phyloP scores from a whole-genome alignment of 208 protist genomes.

The Zelonia costaricensis region DNA sequence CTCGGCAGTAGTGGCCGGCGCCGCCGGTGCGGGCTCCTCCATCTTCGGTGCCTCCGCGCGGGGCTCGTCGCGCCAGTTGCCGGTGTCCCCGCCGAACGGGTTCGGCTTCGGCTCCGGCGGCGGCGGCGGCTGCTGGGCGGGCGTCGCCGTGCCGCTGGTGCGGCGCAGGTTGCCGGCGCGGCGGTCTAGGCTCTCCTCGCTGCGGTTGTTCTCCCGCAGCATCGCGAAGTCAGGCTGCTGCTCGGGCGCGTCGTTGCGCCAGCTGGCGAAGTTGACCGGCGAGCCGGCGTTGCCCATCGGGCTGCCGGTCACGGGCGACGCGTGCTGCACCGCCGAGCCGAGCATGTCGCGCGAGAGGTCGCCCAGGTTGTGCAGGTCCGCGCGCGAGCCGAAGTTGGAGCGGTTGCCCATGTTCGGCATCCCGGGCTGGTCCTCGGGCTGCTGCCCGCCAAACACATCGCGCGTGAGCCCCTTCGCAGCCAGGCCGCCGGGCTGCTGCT shows the following conservation, averaged over 20 bases:
- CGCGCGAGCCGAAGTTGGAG: conserved; percentile 57
- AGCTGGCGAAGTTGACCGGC: conserved; percentile 50
- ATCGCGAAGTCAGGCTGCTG: conserved; percentile 48
- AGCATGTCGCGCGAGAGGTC: conserved; percentile 77
- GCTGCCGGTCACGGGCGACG: conserved; percentile 28
- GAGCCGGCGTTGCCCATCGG: conserved; percentile 25
- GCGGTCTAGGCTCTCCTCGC: conserved; percentile 24
- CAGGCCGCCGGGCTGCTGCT: conserved; percentile 34
- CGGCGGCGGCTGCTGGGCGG: conserved; percentile 11
- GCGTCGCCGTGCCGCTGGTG: conserved; percentile 13
- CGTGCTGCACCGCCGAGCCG: conserved; percentile 52
- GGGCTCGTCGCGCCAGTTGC: conserved; percentile 75
- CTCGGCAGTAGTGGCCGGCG: too few relatives aligned
- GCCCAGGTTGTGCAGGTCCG: conserved; percentile 49
- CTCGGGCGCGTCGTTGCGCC: conserved; percentile 54
- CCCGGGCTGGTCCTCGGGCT: conserved; percentile 33
- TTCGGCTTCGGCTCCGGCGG: conserved; percentile 21
- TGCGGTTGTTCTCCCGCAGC: conserved; percentile 27
- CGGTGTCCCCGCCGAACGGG: conserved; percentile 31
- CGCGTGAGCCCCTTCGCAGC: conserved; percentile 55
- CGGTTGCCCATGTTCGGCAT: conserved; percentile 36
- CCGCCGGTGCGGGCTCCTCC: conserved; percentile 8
- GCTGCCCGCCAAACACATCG: conserved; percentile 67
- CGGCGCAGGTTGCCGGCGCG: conserved; percentile 27
- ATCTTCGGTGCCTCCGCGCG: conserved; percentile 39